Evolutionary conservation across 495 filamentous ascomycete genomes (phyloP), one percentile per base, ranked within the genome.

Genomic region (Xylaria sp.): DNA sequence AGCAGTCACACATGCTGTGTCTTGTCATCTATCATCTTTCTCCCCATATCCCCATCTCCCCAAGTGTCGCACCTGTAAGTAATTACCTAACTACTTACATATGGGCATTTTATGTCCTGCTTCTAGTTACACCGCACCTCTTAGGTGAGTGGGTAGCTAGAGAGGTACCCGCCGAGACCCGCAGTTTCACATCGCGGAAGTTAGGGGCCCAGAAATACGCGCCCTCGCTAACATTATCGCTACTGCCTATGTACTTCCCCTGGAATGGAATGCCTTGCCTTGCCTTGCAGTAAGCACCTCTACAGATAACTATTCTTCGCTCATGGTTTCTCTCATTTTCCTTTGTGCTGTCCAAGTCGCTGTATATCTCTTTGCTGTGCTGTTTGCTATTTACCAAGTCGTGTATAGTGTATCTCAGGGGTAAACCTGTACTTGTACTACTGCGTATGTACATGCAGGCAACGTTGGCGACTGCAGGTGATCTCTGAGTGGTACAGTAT

Each of bases 391-490:
- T 12, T 21, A 37, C 11, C 19, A 5, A 37, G 4, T 31, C 31
- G 31, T 35, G n/a, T 7, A 41, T 24, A 9, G 3, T 61, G n/a
- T n/a, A 65, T 65, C 21, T 43, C 62, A 65, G 62, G 62, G 62
- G 62, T 50, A 50, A 21, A 65, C 44, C 19, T 37, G 62, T 50
- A 21, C 40, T n/a, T n/a, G n/a, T n/a, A n/a, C n/a, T n/a, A n/a
- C n/a, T n/a, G n/a, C n/a, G n/a, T n/a, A n/a, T n/a, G n/a, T 31
- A 17, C 24, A 29, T 52, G 62, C 62, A 52, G 62, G 43, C 41
- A 65, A 65, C 43, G 19, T 50, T 50, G 62, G 40, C 62, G 29
- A 44, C 44, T 65, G 62, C 62, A 65, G 62, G 62, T 21, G 43
- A 65, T 65, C 62, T 52, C 43, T 53, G 12, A 53, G 17, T 53